phyloP scores from a whole-genome alignment of 768 basidiomycete species.

The Boletus pseudopeckii region DNA sequence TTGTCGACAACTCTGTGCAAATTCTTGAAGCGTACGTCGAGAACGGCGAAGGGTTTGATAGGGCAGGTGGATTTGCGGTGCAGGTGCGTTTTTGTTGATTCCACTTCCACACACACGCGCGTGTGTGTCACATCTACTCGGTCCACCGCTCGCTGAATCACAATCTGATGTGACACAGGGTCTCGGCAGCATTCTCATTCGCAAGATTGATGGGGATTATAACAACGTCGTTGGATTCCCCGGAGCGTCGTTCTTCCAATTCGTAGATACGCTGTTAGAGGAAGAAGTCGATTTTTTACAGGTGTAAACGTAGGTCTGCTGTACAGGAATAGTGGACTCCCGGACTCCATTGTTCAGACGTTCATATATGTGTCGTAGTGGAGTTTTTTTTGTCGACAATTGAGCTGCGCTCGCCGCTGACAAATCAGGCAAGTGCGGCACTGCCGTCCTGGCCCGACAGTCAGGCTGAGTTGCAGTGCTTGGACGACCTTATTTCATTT shows the following conservation, averaged over 20 bases:
- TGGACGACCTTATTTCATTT: neutral
- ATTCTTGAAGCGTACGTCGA: constrained; percentile 78
- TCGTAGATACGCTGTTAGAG: constrained; percentile 64
- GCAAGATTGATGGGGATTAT: constrained; percentile 87
- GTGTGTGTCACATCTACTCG: too few species aligned
- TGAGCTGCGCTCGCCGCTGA: neutral
- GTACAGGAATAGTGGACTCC: too few species aligned
- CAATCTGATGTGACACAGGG: constrained; percentile 45
- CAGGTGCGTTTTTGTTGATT: constrained; percentile 51
- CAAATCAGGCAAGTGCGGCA: neutral
- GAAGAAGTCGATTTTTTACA: constrained; percentile 73
- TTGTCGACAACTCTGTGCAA: constrained; percentile 57
- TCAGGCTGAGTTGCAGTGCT: neutral
- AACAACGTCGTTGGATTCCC: constrained; percentile 94
- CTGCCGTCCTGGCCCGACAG: neutral
- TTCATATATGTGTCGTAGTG: too few species aligned
- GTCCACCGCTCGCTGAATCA: neutral
- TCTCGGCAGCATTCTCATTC: constrained; percentile 73
- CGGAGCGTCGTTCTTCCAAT: constrained; percentile 76
- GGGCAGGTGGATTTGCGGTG: constrained; percentile 93
- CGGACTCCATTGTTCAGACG: too few species aligned
- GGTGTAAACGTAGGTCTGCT: constrained; percentile 3
- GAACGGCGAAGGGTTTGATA: constrained; percentile 78
- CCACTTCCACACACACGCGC: too few species aligned
- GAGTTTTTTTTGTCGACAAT: too few species aligned